Base-by-base conservation (phyloP, 2,329 filamentous ascomycete genomes). In the Scedosporium boydii region DNA sequence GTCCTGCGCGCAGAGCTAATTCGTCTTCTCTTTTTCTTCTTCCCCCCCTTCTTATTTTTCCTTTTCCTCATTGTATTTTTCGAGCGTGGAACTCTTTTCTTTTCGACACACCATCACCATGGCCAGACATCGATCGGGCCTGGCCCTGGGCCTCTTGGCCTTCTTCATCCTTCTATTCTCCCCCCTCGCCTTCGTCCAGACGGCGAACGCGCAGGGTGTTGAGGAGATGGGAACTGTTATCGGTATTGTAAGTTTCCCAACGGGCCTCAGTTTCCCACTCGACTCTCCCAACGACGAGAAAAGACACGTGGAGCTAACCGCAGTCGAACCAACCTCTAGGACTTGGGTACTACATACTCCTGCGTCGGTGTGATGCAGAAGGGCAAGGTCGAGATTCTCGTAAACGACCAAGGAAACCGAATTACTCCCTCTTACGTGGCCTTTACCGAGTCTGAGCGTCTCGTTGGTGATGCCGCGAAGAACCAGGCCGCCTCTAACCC, bases 401-500 rank as follows among this genome's bases (percentile, higher is more conserved):
- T 91, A 79, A 96, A 96, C 82, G 91, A 96, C 79, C 92, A 96
- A 83, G 91, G 91, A 83, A 92, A 96, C 86, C 90, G 91, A 82
- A 96, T 96, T 70, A 96, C 92, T 70, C 92, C 92, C 62, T 96
- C 91, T 67, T 96, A 95, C 78, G 92, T 96, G 74, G 92, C 91
- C 72, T 96, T 96, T 78, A 98, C 92, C 77, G 93, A 98, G 71
- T 92, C 97, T 67, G 95, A 98, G 80, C 88, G 95, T 74, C 84
- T 99, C 69, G 92, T 99, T 69, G 95, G 95, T 84, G 95, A 99
- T 78, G 91, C 95, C 72, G 92, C 92, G 72, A 96, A 96, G 88
- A 96, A 96, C 81, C 92, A 96, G 83, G 92, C 90, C 73, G 87
- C 90, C 66, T 78, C 86, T 63, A 93, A 93, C 83, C 90, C 90